A percentile compares a stretch with the other conserved stretches of the same genome.
Evolutionary conservation across 768 basidiomycete species (phyloP).

Genomic region (Termitomyces sp.): DNA sequence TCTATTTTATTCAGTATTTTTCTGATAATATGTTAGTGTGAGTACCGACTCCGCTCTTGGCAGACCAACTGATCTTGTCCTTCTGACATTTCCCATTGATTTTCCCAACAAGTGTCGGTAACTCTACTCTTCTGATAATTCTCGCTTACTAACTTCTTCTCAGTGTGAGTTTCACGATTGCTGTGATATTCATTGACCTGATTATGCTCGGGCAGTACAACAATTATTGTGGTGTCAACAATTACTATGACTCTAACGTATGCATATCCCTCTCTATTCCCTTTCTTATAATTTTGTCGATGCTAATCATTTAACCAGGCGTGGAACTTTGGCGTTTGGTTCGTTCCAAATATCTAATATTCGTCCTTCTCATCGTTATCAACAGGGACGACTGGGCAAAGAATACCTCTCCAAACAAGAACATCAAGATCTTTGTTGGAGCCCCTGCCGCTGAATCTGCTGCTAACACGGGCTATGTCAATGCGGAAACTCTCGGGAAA

Average conservation of each 20-base stretch:
- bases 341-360: background rate
- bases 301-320: constrained; percentile 30
- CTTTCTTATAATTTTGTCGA: constrained; percentile 6
- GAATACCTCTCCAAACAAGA: constrained; percentile 50
- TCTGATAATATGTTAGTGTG: constrained; percentile 10
- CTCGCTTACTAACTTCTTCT: background rate
- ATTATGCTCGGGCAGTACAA: constrained; percentile 26
- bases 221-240: constrained; percentile 33
- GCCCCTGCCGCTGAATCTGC: constrained; percentile 55
- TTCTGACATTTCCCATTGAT: background rate
- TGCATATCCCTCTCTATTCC: background rate
- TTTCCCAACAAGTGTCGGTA: constrained; percentile 8
- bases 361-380: background rate
- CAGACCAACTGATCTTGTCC: background rate
- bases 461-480: constrained; percentile 55
- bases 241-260: constrained; percentile 51
- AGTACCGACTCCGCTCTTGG: constrained; percentile 2
- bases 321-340: constrained; percentile 62
- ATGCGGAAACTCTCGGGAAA: constrained; percentile 39
- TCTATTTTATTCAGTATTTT: background rate
- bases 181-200: constrained; percentile 1
- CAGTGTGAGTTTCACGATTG: constrained; percentile 7
- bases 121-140: background rate
- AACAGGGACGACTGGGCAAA: constrained; percentile 65
- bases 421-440: constrained; percentile 64